Evolutionary conservation across 805 yeast species (phyloP), one percentile per base, ranked within the genome.

Genomic region (Myxozyma nipponensis): DNA sequence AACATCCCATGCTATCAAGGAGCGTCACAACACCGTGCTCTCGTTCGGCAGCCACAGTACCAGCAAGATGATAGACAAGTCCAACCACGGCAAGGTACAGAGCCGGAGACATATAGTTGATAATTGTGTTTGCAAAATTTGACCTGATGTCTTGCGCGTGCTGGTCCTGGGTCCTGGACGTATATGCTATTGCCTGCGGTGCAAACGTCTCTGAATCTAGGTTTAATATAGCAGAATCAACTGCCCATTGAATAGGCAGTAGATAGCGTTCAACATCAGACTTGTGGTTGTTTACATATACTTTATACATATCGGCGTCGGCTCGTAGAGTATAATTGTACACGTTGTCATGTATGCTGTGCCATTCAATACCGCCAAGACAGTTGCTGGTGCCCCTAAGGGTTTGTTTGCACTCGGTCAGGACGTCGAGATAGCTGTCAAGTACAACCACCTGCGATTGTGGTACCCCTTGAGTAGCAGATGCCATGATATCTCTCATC

Each of bases 241-340:
- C 44, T 4, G 69, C 68, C 63, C 66, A 65, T 44, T 67, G 71
- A 7, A 67, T 45, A 1, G 71, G 71, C 42, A 66, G 48, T 18
- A 67, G 52, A 40, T 54, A 60, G 13, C 54, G 49, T 35, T 66
- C 69, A 3, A 60, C 55, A 32, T 57, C 62, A 7, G 68, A 60
- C 17, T 50, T 47, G 44, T 58, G 58, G 26, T 49, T 46, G 7
- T 36, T 39, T 26, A 67, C 62, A 38, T 62, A 55, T 44, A 67
- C 50, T 19, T 35, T 38, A 28, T 38, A 21, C 15, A 62, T 49
- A 1, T 69, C 70, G 2, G 67, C 54, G 48, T 66, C 65, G 24
- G 67, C 64, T 37, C 70, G 59, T 6, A 67, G 49, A 2, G 70
- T 63, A 58, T 67, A 67, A 49, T 66, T 67, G 60, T 63, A 67